A percentile compares a stretch with the other conserved stretches of the same genome.
Conservation (phyloP, 1,284 basidiomycete genomes). For the Fomitopsis palustris region DNA sequence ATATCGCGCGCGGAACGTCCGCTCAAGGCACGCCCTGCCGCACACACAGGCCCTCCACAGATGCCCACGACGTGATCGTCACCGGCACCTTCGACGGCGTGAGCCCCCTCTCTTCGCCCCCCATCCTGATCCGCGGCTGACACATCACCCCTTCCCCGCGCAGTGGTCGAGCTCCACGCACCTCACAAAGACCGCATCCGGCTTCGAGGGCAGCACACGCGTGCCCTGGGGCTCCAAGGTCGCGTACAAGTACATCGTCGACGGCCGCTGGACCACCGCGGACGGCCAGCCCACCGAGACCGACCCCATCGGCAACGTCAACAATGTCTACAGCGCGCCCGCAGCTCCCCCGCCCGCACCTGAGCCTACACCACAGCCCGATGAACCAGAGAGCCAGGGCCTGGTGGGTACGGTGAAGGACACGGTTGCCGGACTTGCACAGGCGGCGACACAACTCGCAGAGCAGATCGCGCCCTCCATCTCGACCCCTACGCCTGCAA, state of each 20-base stretch:
- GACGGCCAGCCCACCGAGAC: constrained; percentile 56
- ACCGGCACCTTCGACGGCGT: constrained; percentile 80
- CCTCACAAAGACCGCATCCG: constrained; percentile 47
- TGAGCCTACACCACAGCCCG: neutral
- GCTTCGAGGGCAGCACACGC: constrained; percentile 52
- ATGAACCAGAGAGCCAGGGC: neutral
- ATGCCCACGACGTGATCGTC: constrained; percentile 59
- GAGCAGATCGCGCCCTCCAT: constrained; percentile 22
- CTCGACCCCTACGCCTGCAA: constrained; percentile 5
- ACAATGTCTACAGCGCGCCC: constrained; percentile 68
- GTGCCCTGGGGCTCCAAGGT: constrained; percentile 66
- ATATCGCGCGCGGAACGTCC: neutral
- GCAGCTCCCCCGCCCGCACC: constrained; percentile 31
- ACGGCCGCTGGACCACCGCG: constrained; percentile 62
- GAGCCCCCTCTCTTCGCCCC: constrained; percentile 24
- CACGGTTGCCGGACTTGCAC: constrained; percentile 23
- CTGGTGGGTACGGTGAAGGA: constrained; percentile 20
- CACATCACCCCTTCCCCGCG: constrained; percentile 3
- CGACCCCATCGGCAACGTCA: constrained; percentile 63
- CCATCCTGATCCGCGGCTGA: neutral
- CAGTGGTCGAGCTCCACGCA: constrained; percentile 66
- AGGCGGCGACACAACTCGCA: constrained; percentile 23
- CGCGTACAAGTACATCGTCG: constrained; percentile 77
- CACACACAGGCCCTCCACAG: constrained; percentile 50
- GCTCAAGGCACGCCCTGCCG: neutral